Evolutionary conservation across 805 yeast genomes (phyloP), one percentile per base, ranked within the genome.

Genomic region (Candida parachauliodes): DNA sequence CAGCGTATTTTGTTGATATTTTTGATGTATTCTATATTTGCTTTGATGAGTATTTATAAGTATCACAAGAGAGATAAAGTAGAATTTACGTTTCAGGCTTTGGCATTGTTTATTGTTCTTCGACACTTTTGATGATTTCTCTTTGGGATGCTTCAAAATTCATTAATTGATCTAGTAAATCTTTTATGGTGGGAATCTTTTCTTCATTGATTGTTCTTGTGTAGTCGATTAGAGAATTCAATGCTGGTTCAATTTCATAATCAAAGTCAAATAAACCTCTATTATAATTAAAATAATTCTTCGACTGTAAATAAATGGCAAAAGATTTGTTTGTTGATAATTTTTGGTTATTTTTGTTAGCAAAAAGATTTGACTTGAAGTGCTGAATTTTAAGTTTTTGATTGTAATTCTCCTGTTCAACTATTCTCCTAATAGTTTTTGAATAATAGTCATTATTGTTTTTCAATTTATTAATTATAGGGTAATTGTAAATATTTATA

Each of bases 251-350:
- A 34, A 37, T 41, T 59, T 51, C 37, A 53, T 40, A 63, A 32
- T 63, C 70, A 17, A 47, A 46, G 10, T 44, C 43, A 32, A 51
- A 52, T n/a, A 58, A 35, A 2, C 66, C 67, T 4, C 43, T 34
- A 2, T 46, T 36, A 35, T 48, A 53, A 30, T 55, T 46, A 34
- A 59, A 59, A 7, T 37, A 32, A 22, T 30, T 36, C 32, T 28
- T 17, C 10, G 36, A 29, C 27, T 19, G 28, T 37, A 18, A 17
- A 26, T 9, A 25, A 25, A 25, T 32, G 37, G 8, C 25, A 28
- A 25, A 21, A 9, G 35, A 26, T 19, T 31, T 27, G 5, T 29
- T 15, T 5, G 39, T 37, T 6, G 36, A 20, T 8, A 43, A 42
- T 24, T 28, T 15, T n/a, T n/a, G n/a, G n/a, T 20, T 12, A 9